Base-by-base conservation (phyloP, 306 rosid species). In the Quercus variabilis region DNA sequence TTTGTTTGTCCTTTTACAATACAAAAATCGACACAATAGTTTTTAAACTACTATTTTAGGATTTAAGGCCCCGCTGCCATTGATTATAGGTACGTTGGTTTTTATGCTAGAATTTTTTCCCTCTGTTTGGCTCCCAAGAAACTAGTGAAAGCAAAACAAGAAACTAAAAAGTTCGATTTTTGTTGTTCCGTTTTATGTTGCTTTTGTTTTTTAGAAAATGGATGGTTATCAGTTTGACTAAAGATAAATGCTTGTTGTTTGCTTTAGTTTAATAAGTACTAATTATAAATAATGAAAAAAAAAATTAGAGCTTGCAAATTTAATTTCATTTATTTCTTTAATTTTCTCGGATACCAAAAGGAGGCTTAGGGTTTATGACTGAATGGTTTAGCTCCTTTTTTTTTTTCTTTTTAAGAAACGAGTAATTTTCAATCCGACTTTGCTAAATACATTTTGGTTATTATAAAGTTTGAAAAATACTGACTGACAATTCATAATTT, bases 31-130 rank as follows among this genome's bases (percentile, higher is more conserved):
- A 35, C 41, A 35, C 41, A 35, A 35, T 35, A 35, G 9, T 35
- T 35, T 6, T 8, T 35, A 35, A 35, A 35, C 6, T 6, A 35
- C 41, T 35, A 35, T 35, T 35, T 35, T 1, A 35, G 31, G 31
- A 30, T 30, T 30, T 30, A 3, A 30, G 31, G 31, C 31, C 30
- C 31, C 31, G 3, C 30, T 28, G 31, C 96, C 65, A 86, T 91
- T 14, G 93, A 95, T 90, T 95, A 95, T 73, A 15, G 87, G 99
- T 95, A 76, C 55, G 60, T 21, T 10, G 0, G 74, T 55, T 46
- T 52, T 71, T 77, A 25, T 33, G 20, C 46, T 62, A 52, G 7
- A 1, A n/a, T 26, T 9, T 57, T 74, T 26, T 12, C 71, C 2
- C 60, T 46, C 3, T 1, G 4, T 6, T 9, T 20, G 51, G 71